Evolutionary conservation across 805 yeast species (phyloP).

Genomic region (Sugiyamaella boreocaroliniensis): DNA sequence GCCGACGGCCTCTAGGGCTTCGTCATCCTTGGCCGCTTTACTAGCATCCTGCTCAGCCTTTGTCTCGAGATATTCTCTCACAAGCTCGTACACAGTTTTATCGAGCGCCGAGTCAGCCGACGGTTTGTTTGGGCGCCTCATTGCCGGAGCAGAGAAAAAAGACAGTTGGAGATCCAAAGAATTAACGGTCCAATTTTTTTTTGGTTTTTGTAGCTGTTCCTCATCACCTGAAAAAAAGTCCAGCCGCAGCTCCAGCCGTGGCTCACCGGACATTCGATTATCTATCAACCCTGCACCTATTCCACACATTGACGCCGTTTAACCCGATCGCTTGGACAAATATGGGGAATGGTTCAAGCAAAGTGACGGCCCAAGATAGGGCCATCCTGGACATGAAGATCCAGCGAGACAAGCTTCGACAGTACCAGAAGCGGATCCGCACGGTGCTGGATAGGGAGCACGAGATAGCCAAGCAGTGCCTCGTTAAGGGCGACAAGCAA

Average conservation of each 20-base stretch:
- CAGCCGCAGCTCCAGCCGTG: too few species aligned
- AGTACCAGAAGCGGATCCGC: slow-evolving; percentile 57
- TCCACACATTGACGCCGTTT: too few species aligned
- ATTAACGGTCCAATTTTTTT: too few species aligned
- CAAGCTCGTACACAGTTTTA: slow-evolving; percentile 23
- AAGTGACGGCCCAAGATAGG: slow-evolving; percentile 74
- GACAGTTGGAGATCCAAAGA: neutral
- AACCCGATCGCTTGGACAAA: neutral
- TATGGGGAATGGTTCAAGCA: slow-evolving; percentile 36
- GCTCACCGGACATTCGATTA: too few species aligned
- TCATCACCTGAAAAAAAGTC: too few species aligned
- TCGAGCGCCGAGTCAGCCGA: slow-evolving; percentile 13
- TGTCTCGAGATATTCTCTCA: slow-evolving; percentile 22
- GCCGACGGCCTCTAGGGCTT: neutral
- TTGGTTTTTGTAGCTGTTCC: neutral
- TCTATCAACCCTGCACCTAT: too few species aligned
- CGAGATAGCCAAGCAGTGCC: slow-evolving; percentile 49
- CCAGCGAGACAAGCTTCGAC: slow-evolving; percentile 78
- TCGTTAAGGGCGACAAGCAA: slow-evolving; percentile 46
- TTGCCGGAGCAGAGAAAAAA: neutral
- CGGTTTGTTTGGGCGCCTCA: slow-evolving; percentile 1
- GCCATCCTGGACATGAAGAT: slow-evolving; percentile 82
- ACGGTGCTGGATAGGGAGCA: slow-evolving; percentile 56
- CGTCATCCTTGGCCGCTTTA: slow-evolving; percentile 3
- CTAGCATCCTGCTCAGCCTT: slow-evolving; percentile 2